Conservation (phyloP, 768 basidiomycete genomes). For the Lyophyllum decastes region DNA sequence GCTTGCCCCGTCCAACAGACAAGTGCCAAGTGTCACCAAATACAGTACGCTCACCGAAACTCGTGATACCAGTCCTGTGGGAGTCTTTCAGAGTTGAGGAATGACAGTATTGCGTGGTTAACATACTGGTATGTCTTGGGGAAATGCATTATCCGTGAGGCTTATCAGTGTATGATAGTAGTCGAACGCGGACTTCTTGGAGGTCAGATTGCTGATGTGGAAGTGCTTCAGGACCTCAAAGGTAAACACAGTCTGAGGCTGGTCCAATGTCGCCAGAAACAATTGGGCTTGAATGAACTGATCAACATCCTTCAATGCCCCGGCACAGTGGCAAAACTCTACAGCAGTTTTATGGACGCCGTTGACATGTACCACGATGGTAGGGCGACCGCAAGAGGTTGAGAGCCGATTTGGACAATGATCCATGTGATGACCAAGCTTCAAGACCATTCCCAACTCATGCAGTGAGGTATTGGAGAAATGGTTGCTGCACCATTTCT, state of each 20-base stretch:
- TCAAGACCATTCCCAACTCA: neutral
- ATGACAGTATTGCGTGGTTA: neutral
- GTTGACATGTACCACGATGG: neutral
- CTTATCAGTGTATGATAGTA: neutral
- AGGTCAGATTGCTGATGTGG: neutral
- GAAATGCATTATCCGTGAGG: neutral
- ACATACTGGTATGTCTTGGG: neutral
- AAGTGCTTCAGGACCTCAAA: too few species aligned
- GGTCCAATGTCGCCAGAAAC: too few species aligned
- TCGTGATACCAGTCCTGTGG: slow-evolving; percentile 1
- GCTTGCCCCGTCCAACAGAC: neutral
- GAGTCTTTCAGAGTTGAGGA: neutral
- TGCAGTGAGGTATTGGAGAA: neutral
- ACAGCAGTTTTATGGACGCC: neutral
- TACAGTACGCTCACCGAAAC: neutral
- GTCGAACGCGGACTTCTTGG: neutral
- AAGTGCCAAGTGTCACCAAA: neutral
- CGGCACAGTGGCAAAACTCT: neutral
- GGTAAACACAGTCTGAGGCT: too few species aligned
- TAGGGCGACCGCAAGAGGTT: neutral
- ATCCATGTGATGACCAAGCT: neutral
- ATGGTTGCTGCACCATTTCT: neutral
- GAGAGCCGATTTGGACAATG: neutral
- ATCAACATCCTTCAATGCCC: neutral
- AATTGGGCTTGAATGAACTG: neutral